Evolutionary conservation across 1,139 yeast species (phyloP).

Genomic region (Blastobotrys aristatus): DNA sequence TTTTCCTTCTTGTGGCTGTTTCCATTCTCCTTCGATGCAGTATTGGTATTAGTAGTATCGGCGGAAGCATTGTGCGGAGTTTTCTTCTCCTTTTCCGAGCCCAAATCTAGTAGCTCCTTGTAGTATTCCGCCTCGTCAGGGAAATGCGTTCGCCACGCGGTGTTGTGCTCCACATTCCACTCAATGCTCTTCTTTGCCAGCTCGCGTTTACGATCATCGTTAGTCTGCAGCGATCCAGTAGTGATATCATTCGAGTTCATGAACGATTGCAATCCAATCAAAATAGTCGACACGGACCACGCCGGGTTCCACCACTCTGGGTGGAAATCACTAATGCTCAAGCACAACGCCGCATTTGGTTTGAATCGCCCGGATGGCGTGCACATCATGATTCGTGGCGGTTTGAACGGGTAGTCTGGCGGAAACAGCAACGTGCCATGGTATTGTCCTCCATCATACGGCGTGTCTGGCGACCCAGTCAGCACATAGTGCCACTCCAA

Average conservation of each 20-base stretch:
- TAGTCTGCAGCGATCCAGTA: conserved; percentile 42
- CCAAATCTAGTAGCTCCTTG: conserved; percentile 3
- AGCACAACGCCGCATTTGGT: conserved; percentile 71
- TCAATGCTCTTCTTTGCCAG: conserved; percentile 52
- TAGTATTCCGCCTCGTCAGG: conserved; percentile 13
- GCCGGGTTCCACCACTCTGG: conserved; percentile 95
- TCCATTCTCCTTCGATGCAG: background rate
- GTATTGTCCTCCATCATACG: conserved; percentile 81
- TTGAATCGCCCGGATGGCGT: conserved; percentile 83
- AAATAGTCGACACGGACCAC: conserved; percentile 83
- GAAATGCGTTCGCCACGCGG: conserved; percentile 8
- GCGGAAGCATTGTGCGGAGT: background rate
- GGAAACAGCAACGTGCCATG: conserved; percentile 86
- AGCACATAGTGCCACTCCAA: conserved; percentile 65
- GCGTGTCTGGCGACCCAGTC: conserved; percentile 83
- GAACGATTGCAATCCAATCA: conserved; percentile 77
- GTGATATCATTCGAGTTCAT: conserved; percentile 44
- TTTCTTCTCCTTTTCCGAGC: conserved; percentile 3
- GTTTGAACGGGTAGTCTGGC: conserved; percentile 82
- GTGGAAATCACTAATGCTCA: conserved; percentile 87
- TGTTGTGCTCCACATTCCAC: conserved; percentile 45
- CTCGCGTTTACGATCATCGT: conserved; percentile 41
- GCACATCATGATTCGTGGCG: conserved; percentile 83
- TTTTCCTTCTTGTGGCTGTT: background rate
- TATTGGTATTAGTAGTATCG: background rate